Evolutionary conservation across 139 green algal genomes (phyloP), one percentile per base, ranked within the genome.

Genomic region (Desmodesmus armatus): DNA sequence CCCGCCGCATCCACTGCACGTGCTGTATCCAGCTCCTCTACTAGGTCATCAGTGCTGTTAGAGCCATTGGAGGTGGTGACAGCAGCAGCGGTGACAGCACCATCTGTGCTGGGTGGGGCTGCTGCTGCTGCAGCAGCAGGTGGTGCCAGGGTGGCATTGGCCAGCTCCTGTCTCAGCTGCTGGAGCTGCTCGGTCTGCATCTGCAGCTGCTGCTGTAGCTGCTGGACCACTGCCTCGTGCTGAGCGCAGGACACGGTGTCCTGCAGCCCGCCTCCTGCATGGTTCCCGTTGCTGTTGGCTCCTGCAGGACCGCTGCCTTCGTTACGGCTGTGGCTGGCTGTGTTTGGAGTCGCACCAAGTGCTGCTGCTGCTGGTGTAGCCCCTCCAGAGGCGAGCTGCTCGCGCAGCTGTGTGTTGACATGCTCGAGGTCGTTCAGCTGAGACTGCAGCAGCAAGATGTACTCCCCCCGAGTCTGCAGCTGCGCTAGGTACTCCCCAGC

Each of bases 361-460:
- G 19, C 70, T n/a, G 70, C 70, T 41, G 25, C 27, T 23, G n/a
- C n/a, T n/a, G n/a, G n/a, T n/a, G n/a, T n/a, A n/a, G n/a, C n/a
- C n/a, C n/a, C n/a, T n/a, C n/a, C n/a, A n/a, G n/a, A n/a, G n/a
- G n/a, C n/a, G n/a, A 80, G 29, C 44, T 80, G 72, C 5, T n/a
- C 29, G 7, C 44, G 44, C 29, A 80, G 29, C 44, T 47, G 29
- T 3, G 62, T 29, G 40, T 71, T 71, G 13, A 71, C 2, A 17
- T 21, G 29, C 62, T 71, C 62, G 4, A 39, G 29, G 29, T 80
- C 72, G 19, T 15, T 40, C 3, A 80, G 72, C 44, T 80, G 47
- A 29, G 72, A 44, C 2, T 80, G 72, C 47, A 80, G 29, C 47
- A 66, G 72, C 72, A 80, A 19, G 47, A 80, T 80, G 5, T 25